A percentile compares a stretch with the other conserved stretches of the same genome.
phyloP scores from a whole-genome alignment of 2,329 filamentous ascomycete species.

The Hypoxylon sp. region DNA sequence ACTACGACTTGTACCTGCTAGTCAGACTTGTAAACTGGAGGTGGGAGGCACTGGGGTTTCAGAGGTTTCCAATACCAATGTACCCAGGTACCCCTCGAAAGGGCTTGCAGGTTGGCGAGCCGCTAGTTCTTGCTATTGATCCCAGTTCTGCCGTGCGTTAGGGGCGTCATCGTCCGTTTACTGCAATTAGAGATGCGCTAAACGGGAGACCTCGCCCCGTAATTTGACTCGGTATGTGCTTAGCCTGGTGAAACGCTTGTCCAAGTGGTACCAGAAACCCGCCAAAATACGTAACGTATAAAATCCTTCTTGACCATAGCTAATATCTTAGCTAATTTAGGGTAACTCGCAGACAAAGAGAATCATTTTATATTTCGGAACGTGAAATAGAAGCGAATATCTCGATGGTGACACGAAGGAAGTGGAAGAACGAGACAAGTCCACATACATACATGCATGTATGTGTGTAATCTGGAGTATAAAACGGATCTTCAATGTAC shows the following conservation, averaged over 20 bases:
- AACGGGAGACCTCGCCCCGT: conserved; percentile 31
- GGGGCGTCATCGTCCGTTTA: conserved; percentile 35
- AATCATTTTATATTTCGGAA: too few species aligned
- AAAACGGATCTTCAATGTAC: conserved; percentile 25
- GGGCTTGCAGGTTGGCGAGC: conserved; percentile 12
- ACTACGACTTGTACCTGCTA: conserved; percentile 15
- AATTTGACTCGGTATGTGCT: conserved; percentile 35
- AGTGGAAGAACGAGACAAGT: background rate
- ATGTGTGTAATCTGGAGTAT: conserved; percentile 7
- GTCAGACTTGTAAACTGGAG: conserved; percentile 18
- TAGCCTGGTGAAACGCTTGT: conserved; percentile 30
- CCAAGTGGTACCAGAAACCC: too few species aligned
- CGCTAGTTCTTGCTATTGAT: conserved; percentile 12
- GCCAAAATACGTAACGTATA: background rate
- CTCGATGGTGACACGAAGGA: background rate
- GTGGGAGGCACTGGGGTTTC: conserved; percentile 42
- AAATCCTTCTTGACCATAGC: background rate
- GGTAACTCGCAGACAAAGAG: background rate
- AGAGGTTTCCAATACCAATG: conserved; percentile 18
- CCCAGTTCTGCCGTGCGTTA: conserved; percentile 26
- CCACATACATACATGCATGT: background rate
- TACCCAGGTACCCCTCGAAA: conserved; percentile 10
- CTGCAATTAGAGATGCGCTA: conserved; percentile 40
- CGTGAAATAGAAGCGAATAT: background rate
- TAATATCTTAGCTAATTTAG: background rate